These are phyloP conservation scores for Candida koratica DNA, from an alignment of 805 yeast species.

Conservation along the genomic window DNA sequence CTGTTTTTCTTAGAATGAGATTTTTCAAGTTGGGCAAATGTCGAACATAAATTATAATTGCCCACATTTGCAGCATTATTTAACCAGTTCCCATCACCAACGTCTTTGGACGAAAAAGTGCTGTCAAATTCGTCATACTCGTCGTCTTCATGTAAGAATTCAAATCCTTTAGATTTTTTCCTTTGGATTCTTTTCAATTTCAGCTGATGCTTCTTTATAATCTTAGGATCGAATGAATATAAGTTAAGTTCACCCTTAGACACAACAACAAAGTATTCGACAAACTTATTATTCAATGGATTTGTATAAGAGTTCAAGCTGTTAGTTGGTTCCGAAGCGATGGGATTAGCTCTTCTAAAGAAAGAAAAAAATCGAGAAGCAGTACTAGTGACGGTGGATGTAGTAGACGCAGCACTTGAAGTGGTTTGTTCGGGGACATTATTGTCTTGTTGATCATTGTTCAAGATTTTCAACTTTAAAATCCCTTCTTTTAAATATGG, in stretches of 20 bases:
- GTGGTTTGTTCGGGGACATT: conserved; percentile 12
- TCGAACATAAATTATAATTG: conserved; percentile 48
- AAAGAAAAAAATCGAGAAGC: conserved; percentile 26
- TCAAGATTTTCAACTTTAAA: conserved; percentile 38
- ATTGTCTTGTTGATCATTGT: conserved; percentile 37
- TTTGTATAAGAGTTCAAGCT: conserved; percentile 3
- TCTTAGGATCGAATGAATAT: conserved; percentile 49
- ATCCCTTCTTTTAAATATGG: conserved; percentile 79
- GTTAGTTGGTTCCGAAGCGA: conserved; percentile 4
- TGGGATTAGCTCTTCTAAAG: conserved; percentile 18
- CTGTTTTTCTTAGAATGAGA: conserved; percentile 11
- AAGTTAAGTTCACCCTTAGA: conserved; percentile 62
- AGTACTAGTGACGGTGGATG: conserved; percentile 16
- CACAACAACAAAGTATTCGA: conserved; percentile 59
- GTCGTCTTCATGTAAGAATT: conserved; percentile 12
- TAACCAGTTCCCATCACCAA: conserved; percentile 70
- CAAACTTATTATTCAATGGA: conserved; percentile 28
- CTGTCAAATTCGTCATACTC: conserved; percentile 18
- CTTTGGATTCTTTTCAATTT: conserved; percentile 22
- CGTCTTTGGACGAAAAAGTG: conserved; percentile 14
- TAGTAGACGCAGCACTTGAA: conserved; percentile 13
- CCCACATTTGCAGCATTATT: conserved; percentile 58
- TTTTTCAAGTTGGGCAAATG: conserved; percentile 42
- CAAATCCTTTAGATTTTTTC: conserved; percentile 15
- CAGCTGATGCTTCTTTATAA: conserved; percentile 38